A percentile compares a stretch with the other conserved stretches of the same genome.
phyloP scores from a whole-genome alignment of 441 rosid species.

The Adansonia rubrostipa region DNA sequence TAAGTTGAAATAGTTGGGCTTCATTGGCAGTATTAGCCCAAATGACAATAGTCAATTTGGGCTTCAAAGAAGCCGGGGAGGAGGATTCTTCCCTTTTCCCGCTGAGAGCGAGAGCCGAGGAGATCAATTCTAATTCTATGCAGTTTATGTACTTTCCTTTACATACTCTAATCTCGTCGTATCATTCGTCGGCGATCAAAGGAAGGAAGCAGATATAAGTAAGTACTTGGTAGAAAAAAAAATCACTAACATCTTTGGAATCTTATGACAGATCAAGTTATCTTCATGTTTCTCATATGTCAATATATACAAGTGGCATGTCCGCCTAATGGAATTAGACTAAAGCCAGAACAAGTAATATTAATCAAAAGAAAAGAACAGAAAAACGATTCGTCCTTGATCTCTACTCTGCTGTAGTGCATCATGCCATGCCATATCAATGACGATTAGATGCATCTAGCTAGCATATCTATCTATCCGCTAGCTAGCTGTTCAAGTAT shows the following conservation, averaged over 20 bases:
- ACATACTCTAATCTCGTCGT: neutral
- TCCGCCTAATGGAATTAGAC: neutral
- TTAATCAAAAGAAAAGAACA: neutral
- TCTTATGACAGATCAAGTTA: no score
- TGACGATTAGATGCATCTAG: neutral
- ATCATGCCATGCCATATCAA: neutral
- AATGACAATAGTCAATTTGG: neutral
- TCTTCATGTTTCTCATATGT: no score
- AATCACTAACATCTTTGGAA: no score
- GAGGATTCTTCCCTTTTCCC: neutral
- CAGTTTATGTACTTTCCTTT: no score
- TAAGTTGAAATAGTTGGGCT: neutral
- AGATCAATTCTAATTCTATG: no score
- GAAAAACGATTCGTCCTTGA: neutral
- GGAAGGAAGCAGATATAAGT: no score
- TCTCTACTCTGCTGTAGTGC: neutral
- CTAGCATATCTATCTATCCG: neutral
- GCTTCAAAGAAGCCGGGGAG: neutral
- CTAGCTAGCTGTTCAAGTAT: neutral
- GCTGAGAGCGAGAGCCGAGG: no score
- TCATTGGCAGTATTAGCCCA: neutral
- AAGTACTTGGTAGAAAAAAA: no score
- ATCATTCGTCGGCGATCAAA: no score
- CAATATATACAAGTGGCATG: neutral
- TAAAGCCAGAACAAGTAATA: neutral